Evolutionary conservation across 2,329 filamentous ascomycete species (phyloP).

Genomic region (Penicillium sp.): DNA sequence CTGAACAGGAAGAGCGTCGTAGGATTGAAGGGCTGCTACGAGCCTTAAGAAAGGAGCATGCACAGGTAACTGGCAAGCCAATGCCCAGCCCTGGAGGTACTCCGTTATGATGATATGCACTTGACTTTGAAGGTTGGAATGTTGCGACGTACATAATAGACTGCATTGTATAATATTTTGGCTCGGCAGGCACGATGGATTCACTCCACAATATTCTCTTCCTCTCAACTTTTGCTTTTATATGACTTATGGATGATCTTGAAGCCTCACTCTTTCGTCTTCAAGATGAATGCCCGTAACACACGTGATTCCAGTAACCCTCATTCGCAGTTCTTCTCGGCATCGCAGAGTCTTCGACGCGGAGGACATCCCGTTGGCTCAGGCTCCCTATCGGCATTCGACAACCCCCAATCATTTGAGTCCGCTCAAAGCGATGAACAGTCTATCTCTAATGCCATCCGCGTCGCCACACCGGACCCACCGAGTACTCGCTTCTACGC

Average conservation of each 20-base stretch:
- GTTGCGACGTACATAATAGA: constrained; percentile 11
- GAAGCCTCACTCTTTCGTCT: constrained; percentile 7
- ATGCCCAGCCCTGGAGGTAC: constrained; percentile 35
- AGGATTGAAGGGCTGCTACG: constrained; percentile 66
- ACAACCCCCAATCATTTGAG: constrained; percentile 24
- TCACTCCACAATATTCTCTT: background rate
- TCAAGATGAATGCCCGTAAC: constrained; percentile 10
- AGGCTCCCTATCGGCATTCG: constrained; percentile 5
- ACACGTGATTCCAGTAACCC: constrained; percentile 1
- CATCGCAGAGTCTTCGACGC: constrained; percentile 7
- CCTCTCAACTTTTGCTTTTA: background rate
- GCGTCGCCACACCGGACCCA: constrained; percentile 31
- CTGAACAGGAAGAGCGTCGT: constrained; percentile 70
- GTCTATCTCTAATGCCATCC: constrained; percentile 41
- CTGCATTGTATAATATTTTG: constrained; percentile 24
- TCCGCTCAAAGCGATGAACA: constrained; percentile 37
- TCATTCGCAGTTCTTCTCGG: background rate
- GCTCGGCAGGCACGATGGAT: constrained; percentile 22
- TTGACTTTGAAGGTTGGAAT: background rate
- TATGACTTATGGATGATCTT: background rate
- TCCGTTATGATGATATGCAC: constrained; percentile 35
- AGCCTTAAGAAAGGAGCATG: constrained; percentile 46
- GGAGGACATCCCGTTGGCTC: constrained; percentile 6
- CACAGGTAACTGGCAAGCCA: constrained; percentile 33
- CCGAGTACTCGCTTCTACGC: constrained; percentile 12